These are phyloP conservation scores for Colletotrichum sp. DNA, from an alignment of 2,329 filamentous ascomycete genomes.

Conservation along the genomic window DNA sequence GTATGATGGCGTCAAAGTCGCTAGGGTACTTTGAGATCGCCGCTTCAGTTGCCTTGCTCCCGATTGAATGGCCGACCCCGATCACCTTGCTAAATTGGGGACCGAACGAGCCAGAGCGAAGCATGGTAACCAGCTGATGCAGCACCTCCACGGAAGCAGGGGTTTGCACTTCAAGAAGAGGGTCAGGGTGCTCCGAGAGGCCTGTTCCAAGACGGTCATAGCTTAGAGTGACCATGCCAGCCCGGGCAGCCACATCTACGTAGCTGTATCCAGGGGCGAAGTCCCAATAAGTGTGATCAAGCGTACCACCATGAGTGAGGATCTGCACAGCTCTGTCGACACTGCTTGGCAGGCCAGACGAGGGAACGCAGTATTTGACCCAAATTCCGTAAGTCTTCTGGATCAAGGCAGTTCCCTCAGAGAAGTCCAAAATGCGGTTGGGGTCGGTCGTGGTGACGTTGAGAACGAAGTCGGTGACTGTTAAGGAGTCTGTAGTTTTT, in stretches of 20 bases:
- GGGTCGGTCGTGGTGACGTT: not conserved
- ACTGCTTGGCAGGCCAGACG: not conserved
- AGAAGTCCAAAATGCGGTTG: not conserved
- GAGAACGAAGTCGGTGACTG: not conserved
- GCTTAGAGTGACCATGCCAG: not conserved
- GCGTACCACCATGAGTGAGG: not conserved
- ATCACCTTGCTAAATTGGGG: not conserved
- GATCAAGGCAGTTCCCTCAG: not conserved
- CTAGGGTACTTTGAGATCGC: not conserved
- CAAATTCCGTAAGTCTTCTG: not conserved
- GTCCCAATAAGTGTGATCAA: not conserved
- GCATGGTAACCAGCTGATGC: not conserved
- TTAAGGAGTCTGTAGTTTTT: not conserved
- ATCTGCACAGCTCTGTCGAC: not conserved
- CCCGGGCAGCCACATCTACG: not conserved
- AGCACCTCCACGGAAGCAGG: not conserved
- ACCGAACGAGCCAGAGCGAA: not conserved
- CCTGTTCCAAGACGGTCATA: not conserved
- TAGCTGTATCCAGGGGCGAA: not conserved
- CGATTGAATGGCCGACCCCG: not conserved
- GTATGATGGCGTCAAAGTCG: not conserved
- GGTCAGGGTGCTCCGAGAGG: not conserved
- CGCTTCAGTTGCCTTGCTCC: not conserved
- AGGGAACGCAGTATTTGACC: not conserved
- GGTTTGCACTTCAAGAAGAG: not conserved